phyloP scores from a whole-genome alignment of 257 asterid genomes.

The Lithospermum erythrorhizon region DNA sequence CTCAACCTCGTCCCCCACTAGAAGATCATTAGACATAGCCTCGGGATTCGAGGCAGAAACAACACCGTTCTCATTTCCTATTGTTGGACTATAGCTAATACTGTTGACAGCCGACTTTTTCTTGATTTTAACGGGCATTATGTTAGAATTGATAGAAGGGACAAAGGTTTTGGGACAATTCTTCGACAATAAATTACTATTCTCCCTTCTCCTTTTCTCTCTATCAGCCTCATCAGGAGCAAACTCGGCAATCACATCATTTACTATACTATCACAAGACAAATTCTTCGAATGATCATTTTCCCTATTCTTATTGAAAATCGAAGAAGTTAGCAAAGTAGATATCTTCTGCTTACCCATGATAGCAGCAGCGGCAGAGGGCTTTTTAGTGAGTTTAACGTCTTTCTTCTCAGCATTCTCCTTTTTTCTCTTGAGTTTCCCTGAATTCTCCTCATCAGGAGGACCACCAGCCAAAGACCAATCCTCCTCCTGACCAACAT shows the following conservation, averaged over 20 bases:
- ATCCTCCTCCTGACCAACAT: constrained; percentile 93
- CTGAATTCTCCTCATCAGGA: constrained; percentile 27
- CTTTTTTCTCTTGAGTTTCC: constrained; percentile 57
- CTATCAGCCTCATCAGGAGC: constrained; percentile 86
- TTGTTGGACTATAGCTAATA: not conserved
- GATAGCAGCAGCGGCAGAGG: constrained; percentile 72
- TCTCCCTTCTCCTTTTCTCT: constrained; percentile 53
- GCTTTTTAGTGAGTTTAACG: constrained; percentile 36
- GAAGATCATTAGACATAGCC: constrained; percentile 8
- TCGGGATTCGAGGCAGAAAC: constrained; percentile 16
- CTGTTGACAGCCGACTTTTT: too few relatives aligned
- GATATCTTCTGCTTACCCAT: constrained; percentile 88
- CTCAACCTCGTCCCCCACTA: constrained; percentile 6
- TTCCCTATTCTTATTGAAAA: constrained; percentile 57
- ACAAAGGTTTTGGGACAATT: too few relatives aligned
- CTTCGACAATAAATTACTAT: too few relatives aligned
- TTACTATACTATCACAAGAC: constrained; percentile 71
- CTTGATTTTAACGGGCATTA: too few relatives aligned
- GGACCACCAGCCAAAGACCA: constrained; percentile 62
- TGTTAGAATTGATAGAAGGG: too few relatives aligned
- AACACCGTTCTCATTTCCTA: constrained; percentile 18
- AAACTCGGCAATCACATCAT: constrained; percentile 84
- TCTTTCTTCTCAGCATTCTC: constrained; percentile 54
- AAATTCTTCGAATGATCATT: constrained; percentile 27
- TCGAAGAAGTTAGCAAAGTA: constrained; percentile 67